A percentile compares a stretch with the other conserved stretches of the same genome.
phyloP scores from a whole-genome alignment of 345 rosid species.

The Citrus cavaleriei region DNA sequence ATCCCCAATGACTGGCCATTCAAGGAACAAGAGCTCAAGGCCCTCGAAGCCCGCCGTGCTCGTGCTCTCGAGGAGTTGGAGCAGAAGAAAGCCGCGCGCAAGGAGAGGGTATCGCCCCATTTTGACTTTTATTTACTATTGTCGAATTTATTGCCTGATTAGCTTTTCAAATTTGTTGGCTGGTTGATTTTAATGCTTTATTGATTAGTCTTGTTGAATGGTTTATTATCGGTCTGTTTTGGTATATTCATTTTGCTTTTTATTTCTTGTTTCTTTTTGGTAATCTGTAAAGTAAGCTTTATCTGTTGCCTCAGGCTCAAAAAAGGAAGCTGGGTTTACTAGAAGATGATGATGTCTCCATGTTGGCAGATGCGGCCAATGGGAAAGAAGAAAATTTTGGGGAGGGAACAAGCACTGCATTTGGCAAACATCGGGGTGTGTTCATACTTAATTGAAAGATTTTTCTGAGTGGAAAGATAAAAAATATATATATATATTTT shows the following conservation, averaged over 20 bases:
- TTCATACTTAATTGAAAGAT: not conserved
- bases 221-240: not conserved
- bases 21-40: constrained; percentile 95
- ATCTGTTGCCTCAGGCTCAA: constrained; percentile 41
- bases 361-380: constrained; percentile 16
- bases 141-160: not conserved
- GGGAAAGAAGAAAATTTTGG: constrained; percentile 23
- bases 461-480: not conserved
- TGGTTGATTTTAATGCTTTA: not conserved
- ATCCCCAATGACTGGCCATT: constrained; percentile 98
- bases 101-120: constrained; percentile 63
- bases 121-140: not conserved
- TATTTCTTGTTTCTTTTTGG: not conserved
- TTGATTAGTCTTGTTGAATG: not conserved
- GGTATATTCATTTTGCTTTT: not conserved
- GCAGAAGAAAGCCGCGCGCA: constrained; percentile 83
- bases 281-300: not conserved
- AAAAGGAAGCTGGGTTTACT: constrained; percentile 77
- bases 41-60: constrained; percentile 83
- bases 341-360: constrained; percentile 39
- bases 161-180: not conserved
- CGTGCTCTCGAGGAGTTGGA: constrained; percentile 84
- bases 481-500: no score
- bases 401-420: constrained; percentile 25
- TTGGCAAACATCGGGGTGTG: constrained; percentile 56